Conservation (phyloP, 768 basidiomycete genomes). For the Rhodotorula taiwanensis region DNA sequence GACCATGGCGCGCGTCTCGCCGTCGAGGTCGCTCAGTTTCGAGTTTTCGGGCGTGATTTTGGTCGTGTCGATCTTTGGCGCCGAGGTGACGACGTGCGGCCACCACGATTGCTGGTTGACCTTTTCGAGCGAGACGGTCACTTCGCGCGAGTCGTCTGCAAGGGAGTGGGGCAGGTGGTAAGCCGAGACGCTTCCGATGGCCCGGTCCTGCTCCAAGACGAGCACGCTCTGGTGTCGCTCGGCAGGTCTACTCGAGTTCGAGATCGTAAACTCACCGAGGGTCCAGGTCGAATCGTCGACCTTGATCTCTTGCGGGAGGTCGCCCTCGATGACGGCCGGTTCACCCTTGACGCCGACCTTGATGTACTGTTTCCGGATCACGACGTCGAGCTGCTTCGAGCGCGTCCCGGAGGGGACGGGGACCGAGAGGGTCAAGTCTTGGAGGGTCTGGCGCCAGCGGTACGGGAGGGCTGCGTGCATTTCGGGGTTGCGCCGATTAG, state of each 20-base stretch:
- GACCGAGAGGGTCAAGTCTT: conserved; percentile 73
- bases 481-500: too few relatives aligned
- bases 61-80: conserved; percentile 91
- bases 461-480: conserved; percentile 71
- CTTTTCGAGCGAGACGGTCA: conserved; percentile 78
- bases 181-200: too few relatives aligned
- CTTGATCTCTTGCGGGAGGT: conserved; percentile 87
- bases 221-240: too few relatives aligned
- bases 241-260: background rate
- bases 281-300: conserved; percentile 97
- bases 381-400: conserved; percentile 64
- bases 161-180: background rate
- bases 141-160: conserved; percentile 66
- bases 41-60: conserved; percentile 95
- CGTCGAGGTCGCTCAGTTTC: conserved; percentile 90
- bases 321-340: conserved; percentile 78
- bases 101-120: conserved; percentile 87
- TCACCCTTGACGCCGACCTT: conserved; percentile 76
- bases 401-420: conserved; percentile 83
- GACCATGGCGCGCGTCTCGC: conserved; percentile 94
- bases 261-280: conserved; percentile 54
- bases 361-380: conserved; percentile 73
- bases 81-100: conserved; percentile 90
- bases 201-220: too few relatives aligned
- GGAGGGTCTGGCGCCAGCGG: conserved; percentile 80